phyloP scores from a whole-genome alignment of 1,284 basidiomycete genomes.

The Boletus nobilissimus region DNA sequence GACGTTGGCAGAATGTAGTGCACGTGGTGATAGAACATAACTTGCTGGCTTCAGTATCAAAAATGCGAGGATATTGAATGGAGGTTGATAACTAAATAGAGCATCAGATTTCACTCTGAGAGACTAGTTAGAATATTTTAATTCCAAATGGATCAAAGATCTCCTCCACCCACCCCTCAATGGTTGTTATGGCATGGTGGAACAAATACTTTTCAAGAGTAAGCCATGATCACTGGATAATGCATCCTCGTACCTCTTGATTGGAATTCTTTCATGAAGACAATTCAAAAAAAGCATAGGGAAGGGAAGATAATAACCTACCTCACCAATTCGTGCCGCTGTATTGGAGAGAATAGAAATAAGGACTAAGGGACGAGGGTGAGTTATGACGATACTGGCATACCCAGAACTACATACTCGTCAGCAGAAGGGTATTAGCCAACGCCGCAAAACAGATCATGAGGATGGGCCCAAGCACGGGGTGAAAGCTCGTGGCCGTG shows the following conservation, averaged over 20 bases:
- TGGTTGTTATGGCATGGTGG: slow-evolving; percentile 86
- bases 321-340: slow-evolving; percentile 81
- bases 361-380: slow-evolving; percentile 60
- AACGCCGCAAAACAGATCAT: slow-evolving; percentile 88
- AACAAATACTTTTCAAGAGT: slow-evolving; percentile 75
- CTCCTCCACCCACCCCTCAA: slow-evolving; percentile 75
- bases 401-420: slow-evolving; percentile 62
- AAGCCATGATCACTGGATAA: slow-evolving; percentile 14
- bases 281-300: slow-evolving; percentile 9
- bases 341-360: slow-evolving; percentile 90
- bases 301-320: slow-evolving; percentile 51
- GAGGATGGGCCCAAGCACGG: slow-evolving; percentile 84
- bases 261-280: slow-evolving; percentile 72
- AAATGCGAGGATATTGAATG: slow-evolving; percentile 85
- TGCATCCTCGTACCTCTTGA: slow-evolving; percentile 67
- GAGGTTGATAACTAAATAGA: slow-evolving; percentile 90
- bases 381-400: not conserved
- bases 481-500: slow-evolving; percentile 81
- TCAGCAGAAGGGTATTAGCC: slow-evolving; percentile 81
- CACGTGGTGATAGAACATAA: slow-evolving; percentile 75
- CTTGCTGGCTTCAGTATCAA: slow-evolving; percentile 80
- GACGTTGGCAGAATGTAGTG: slow-evolving; percentile 83
- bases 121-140: slow-evolving; percentile 10
- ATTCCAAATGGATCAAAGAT: not conserved
- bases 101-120: slow-evolving; percentile 85